Evolutionary conservation across 768 basidiomycete genomes (phyloP).

Genomic region (Tricholoma hemisulphureum): DNA sequence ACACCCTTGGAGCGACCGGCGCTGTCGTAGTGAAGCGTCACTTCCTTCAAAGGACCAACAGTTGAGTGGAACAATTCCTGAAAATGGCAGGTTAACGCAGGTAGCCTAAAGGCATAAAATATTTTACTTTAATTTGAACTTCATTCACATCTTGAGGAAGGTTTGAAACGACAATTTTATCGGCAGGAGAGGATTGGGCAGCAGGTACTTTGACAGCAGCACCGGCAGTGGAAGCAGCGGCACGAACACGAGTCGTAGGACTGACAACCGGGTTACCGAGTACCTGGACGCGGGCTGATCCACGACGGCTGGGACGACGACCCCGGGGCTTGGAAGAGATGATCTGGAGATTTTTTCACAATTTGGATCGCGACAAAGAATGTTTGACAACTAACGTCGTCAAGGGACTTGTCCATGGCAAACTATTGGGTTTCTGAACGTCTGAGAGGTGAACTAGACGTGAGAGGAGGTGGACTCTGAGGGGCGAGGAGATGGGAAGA

Average conservation of each 20-base stretch:
- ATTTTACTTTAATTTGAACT: constrained; percentile 81
- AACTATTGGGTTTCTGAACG: constrained; percentile 7
- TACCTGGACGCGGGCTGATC: constrained; percentile 53
- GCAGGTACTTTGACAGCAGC: constrained; percentile 39
- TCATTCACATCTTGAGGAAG: constrained; percentile 93
- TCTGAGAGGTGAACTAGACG: constrained; percentile 11
- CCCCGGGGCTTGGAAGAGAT: constrained; percentile 60
- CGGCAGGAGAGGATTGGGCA: constrained; percentile 49
- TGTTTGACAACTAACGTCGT: constrained; percentile 60
- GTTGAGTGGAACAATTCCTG: constrained; percentile 93
- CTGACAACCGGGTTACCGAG: constrained; percentile 53
- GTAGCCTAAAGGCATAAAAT: not conserved
- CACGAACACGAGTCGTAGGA: constrained; percentile 53
- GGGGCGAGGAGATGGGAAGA: constrained; percentile 28
- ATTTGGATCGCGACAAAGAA: constrained; percentile 23
- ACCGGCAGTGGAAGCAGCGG: constrained; percentile 42
- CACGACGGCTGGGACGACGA: constrained; percentile 27
- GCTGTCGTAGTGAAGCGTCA: constrained; percentile 82
- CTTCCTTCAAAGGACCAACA: constrained; percentile 81
- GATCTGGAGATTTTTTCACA: constrained; percentile 45
- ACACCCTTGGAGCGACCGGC: constrained; percentile 87
- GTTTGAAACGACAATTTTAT: constrained; percentile 96
- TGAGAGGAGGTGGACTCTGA: constrained; percentile 18
- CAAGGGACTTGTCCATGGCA: constrained; percentile 80
- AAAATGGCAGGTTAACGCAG: constrained; percentile 1